Percentiles rank a stretch among this genome's conserved stretches.
Conservation (phyloP, 495 filamentous ascomycete species). For the Oleoguttula mirabilis region DNA sequence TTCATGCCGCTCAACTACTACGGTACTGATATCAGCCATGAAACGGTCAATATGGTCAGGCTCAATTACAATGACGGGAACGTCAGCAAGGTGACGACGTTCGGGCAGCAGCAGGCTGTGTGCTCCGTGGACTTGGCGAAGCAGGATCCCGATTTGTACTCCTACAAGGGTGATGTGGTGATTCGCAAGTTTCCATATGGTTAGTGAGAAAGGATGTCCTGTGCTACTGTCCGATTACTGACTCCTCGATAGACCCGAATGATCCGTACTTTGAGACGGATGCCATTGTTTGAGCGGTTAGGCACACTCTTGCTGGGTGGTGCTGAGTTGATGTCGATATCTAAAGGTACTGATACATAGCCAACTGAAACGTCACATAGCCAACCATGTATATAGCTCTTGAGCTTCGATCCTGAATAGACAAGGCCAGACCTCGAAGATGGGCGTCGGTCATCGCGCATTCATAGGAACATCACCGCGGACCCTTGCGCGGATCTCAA, state of each 20-base stretch:
- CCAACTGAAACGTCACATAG: too few relatives aligned
- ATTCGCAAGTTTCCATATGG: slow-evolving; percentile 36
- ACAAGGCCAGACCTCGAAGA: too few relatives aligned
- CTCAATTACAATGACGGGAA: slow-evolving; percentile 33
- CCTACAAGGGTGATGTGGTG: slow-evolving; percentile 35
- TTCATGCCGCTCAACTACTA: slow-evolving; percentile 18
- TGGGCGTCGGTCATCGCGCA: too few relatives aligned
- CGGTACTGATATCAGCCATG: slow-evolving; percentile 4
- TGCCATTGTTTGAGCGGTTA: background rate
- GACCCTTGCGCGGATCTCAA: too few relatives aligned
- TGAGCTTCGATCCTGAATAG: too few relatives aligned
- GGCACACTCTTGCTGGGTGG: background rate
- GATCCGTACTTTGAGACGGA: slow-evolving; percentile 11
- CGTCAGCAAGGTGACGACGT: slow-evolving; percentile 27
- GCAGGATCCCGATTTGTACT: slow-evolving; percentile 24
- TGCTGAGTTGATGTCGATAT: too few relatives aligned
- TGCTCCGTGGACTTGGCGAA: slow-evolving; percentile 9
- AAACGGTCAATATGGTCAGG: slow-evolving; percentile 26
- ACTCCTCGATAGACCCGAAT: slow-evolving; percentile 3
- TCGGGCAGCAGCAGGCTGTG: slow-evolving; percentile 28
- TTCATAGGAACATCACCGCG: too few relatives aligned
- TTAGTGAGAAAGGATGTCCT: background rate
- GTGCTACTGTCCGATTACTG: background rate
- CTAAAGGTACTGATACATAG: too few relatives aligned
- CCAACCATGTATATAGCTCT: too few relatives aligned